Base-by-base conservation (phyloP, 2,329 filamentous ascomycete species). In the Didymosphaeria variabile region DNA sequence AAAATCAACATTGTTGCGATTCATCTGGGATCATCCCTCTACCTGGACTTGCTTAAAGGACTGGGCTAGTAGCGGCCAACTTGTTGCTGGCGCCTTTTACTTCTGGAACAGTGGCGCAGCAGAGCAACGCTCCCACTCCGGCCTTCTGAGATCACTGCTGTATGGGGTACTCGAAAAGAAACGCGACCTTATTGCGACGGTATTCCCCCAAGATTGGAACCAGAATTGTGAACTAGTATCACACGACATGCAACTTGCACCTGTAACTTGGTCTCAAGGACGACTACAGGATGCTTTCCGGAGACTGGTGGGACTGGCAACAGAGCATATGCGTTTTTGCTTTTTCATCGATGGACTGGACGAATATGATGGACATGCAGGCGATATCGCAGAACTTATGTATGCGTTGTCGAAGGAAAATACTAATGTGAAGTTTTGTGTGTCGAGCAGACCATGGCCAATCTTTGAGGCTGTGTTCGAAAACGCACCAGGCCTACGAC, bases 1-100 rank as follows among this genome's bases (percentile, higher is more conserved):
- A 12, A 83, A 84, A 58, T 82, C 80, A 0, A 83, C 80, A 0
- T 59, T 84, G n/a, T 81, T 84, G 78, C 63, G 65, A 51, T 67
- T 63, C 50, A 49, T 70, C 5, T 57, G 56, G 45, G 47, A 61
- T 32, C 55, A 66, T 40, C 8, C 1, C 2, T 23, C 36, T n/a
- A 55, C 53, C 9, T 10, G 32, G 12, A 5, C 23, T 19, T 10
- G 10, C 1, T 26, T 51, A 2, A 26, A 17, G 5, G 4, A 56
- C 1, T 56, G 54, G 54, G 40, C 54, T 7, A n/a, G 19, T 5
- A 40, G 17, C 17, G 34, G 17, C 26, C n/a, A n/a, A 32, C 54
- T 56, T 32, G 45, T 56, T 15, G 38, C n/a, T n/a, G 55, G 8
- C 45, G 47, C 52, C 2, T 46, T 53, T 17, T 54, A 36, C 31